Percentiles rank a stretch among this genome's conserved stretches.
Evolutionary conservation across 805 yeast species (phyloP).

Genomic region (Suhomyces sp.): DNA sequence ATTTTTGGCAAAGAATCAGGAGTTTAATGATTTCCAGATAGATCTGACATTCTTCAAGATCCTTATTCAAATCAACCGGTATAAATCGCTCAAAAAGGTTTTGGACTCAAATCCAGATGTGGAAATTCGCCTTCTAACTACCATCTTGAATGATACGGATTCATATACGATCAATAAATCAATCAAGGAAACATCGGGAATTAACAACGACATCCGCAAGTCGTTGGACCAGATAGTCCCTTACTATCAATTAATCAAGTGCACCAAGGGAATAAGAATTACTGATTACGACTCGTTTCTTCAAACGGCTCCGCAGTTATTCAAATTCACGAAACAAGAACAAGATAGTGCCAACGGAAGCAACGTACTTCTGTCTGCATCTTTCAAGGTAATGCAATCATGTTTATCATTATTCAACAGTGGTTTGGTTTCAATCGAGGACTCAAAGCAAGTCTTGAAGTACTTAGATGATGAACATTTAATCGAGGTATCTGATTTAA

Average conservation of each 20-base stretch:
- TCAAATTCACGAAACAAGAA: slow-evolving; percentile 1
- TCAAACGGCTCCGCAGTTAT: slow-evolving; percentile 5
- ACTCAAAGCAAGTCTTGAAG: neutral
- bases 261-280: slow-evolving; percentile 1
- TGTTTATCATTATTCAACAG: slow-evolving; percentile 7
- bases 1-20: slow-evolving; percentile 13
- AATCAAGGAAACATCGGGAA: slow-evolving; percentile 9
- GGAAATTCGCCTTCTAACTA: slow-evolving; percentile 9
- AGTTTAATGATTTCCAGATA: slow-evolving; percentile 7
- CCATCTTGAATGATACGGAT: slow-evolving; percentile 12
- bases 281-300: slow-evolving; percentile 6
- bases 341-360: neutral
- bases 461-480: slow-evolving; percentile 2
- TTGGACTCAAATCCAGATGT: slow-evolving; percentile 15
- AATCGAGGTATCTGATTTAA: neutral
- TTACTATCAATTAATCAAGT: slow-evolving; percentile 8
- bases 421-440: slow-evolving; percentile 3
- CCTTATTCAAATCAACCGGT: slow-evolving; percentile 25
- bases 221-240: slow-evolving; percentile 4
- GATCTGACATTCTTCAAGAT: slow-evolving; percentile 17
- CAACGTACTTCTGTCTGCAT: neutral
- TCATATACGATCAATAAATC: slow-evolving; percentile 5
- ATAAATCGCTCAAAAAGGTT: slow-evolving; percentile 20
- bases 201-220: neutral
- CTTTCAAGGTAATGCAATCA: slow-evolving; percentile 6